These are phyloP conservation scores for Chaetomium sp. DNA, from an alignment of 2,329 filamentous ascomycete genomes.

Conservation along the genomic window DNA sequence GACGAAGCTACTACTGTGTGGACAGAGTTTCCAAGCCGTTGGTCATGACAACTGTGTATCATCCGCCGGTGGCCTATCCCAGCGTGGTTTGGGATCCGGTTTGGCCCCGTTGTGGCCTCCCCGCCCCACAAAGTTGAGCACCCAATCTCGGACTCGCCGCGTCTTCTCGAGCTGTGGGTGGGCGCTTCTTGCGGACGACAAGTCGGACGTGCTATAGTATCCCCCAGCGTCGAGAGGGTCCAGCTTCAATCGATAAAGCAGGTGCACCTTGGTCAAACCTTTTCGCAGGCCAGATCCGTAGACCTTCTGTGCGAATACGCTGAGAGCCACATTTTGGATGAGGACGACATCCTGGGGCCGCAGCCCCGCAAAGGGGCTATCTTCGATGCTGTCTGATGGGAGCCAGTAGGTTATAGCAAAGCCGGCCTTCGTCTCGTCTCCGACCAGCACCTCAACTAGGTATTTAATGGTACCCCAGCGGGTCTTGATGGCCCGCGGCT, in stretches of 20 bases:
- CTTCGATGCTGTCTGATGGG: conserved; percentile 41
- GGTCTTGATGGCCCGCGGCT: conserved; percentile 68
- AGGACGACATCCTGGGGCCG: conserved; percentile 76
- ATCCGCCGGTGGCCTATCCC: conserved; percentile 36
- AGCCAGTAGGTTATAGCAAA: conserved; percentile 89
- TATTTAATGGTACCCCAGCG: conserved; percentile 63
- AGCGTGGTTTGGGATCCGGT: conserved; percentile 19
- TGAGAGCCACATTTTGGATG: conserved; percentile 76
- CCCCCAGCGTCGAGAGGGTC: conserved; percentile 57
- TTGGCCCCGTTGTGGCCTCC: conserved; percentile 9
- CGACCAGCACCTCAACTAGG: conserved; percentile 76
- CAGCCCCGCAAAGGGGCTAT: conserved; percentile 48
- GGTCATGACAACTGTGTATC: conserved; percentile 35
- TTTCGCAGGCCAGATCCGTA: conserved; percentile 81
- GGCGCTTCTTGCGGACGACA: conserved; percentile 42
- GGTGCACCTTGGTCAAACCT: conserved; percentile 67
- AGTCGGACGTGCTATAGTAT: conserved; percentile 56
- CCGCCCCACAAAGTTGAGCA: conserved; percentile 63
- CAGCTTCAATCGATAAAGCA: conserved; percentile 62
- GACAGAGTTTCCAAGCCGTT: background rate
- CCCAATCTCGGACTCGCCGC: conserved; percentile 72
- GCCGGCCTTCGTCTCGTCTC: conserved; percentile 79
- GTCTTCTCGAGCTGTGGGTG: conserved; percentile 64
- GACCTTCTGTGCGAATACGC: conserved; percentile 73
- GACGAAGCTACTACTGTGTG: background rate